Percentiles rank a stretch among this genome's conserved stretches.
Conservation (phyloP, 495 filamentous ascomycete genomes). For the Aspergillus homomorphus region DNA sequence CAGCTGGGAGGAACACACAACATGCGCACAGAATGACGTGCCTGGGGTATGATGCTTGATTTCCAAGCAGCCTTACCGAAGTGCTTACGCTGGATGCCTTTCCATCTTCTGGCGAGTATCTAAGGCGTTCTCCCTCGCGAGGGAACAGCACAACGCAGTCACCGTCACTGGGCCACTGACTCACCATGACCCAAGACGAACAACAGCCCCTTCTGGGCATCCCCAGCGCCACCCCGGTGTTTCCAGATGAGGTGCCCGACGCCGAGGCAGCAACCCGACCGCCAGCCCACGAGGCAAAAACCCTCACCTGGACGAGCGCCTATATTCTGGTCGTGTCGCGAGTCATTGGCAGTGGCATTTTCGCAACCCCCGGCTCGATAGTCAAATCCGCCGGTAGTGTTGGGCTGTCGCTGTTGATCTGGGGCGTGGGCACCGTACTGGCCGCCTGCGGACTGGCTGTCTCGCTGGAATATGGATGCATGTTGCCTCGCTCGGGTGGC, state of each 20-base stretch:
- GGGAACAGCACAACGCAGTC: background rate
- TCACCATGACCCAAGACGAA: conserved; percentile 23
- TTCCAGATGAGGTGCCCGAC: background rate
- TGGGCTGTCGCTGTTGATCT: conserved; percentile 60
- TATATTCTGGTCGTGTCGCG: conserved; percentile 75
- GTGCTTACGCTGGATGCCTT: no score
- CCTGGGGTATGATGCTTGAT: conserved; percentile 22
- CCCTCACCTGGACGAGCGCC: conserved; percentile 61
- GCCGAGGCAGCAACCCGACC: background rate
- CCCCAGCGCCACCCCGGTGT: background rate
- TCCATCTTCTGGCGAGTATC: no score
- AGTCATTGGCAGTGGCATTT: conserved; percentile 74
- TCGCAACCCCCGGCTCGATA: conserved; percentile 69
- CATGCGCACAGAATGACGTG: conserved; percentile 33
- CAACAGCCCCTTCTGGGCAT: conserved; percentile 27
- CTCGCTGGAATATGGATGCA: conserved; percentile 66
- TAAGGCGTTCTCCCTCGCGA: background rate
- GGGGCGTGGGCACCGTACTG: conserved; percentile 60
- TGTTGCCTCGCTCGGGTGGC: conserved; percentile 68
- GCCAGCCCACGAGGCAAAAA: conserved; percentile 17
- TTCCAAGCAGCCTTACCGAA: conserved; percentile 24
- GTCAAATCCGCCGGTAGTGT: conserved; percentile 64
- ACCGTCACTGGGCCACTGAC: background rate
- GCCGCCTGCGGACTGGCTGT: conserved; percentile 59
- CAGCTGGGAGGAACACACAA: conserved; percentile 21